Evolutionary conservation across 805 yeast genomes (phyloP).

Genomic region (Candida insectalens): DNA sequence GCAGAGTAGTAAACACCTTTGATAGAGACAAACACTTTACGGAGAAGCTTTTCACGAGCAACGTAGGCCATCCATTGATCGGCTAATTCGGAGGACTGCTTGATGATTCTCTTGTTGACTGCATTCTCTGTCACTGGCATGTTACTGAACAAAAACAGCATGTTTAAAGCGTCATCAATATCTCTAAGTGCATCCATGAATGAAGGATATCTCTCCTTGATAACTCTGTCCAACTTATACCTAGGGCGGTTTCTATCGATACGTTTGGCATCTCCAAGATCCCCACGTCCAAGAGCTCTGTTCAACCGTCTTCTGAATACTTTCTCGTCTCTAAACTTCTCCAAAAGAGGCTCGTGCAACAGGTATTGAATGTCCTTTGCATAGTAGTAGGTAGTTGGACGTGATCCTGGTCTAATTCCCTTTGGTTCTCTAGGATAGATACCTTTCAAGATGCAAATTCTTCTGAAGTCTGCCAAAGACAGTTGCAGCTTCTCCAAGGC

Average conservation of each 20-base stretch:
- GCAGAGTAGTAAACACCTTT: conserved; percentile 97
- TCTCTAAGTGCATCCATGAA: conserved; percentile 89
- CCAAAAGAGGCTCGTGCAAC: conserved; percentile 88
- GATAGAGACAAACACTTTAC: conserved; percentile 90
- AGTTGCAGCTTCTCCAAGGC: conserved; percentile 89
- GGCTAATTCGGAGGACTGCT: conserved; percentile 77
- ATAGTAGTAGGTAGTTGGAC: conserved; percentile 91
- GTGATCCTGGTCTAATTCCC: conserved; percentile 97
- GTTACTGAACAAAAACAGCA: conserved; percentile 87
- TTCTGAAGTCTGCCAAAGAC: conserved; percentile 91
- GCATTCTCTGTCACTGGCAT: conserved; percentile 82
- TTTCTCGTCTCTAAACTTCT: conserved; percentile 91
- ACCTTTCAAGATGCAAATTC: conserved; percentile 96
- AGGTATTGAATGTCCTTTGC: conserved; percentile 90
- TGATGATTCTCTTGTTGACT: conserved; percentile 71
- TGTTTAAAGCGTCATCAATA: conserved; percentile 88
- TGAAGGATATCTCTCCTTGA: conserved; percentile 93
- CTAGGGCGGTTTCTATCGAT: conserved; percentile 74
- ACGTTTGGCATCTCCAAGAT: conserved; percentile 77
- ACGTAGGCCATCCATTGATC: conserved; percentile 95
- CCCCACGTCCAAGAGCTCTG: conserved; percentile 86
- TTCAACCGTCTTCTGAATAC: conserved; percentile 86
- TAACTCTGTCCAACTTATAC: conserved; percentile 80
- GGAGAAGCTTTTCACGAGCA: conserved; percentile 71
- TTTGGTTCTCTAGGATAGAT: conserved; percentile 97